Conservation (phyloP, 768 basidiomycete species). For the Guyanaporus albipodus region DNA sequence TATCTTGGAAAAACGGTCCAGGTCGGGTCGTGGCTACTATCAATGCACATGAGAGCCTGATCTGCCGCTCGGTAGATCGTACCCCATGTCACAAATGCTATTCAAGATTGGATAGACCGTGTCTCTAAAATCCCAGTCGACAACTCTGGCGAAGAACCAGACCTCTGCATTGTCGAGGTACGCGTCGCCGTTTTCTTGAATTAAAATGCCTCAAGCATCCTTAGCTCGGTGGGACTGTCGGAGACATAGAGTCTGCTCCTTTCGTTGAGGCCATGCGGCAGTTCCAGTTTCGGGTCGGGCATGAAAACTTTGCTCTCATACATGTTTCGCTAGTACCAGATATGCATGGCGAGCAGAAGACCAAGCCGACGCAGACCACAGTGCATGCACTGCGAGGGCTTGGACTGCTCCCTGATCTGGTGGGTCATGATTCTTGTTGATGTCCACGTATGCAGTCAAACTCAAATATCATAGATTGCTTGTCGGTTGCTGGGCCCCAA, state of each 20-base stretch:
- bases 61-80: slow-evolving; percentile 57
- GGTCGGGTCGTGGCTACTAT: slow-evolving; percentile 38
- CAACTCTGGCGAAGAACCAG: slow-evolving; percentile 87
- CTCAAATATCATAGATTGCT: slow-evolving; percentile 61
- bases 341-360: slow-evolving; percentile 98
- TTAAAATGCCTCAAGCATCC: slow-evolving; percentile 1
- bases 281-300: slow-evolving; percentile 97
- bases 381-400: slow-evolving; percentile 91
- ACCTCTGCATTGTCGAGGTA: slow-evolving; percentile 97
- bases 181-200: slow-evolving; percentile 13
- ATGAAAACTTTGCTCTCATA: slow-evolving; percentile 94
- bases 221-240: slow-evolving; percentile 97
- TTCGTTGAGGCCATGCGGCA: slow-evolving; percentile 99
- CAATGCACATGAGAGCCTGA: slow-evolving; percentile 5
- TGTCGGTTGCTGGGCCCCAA: slow-evolving; percentile 81
- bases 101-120: slow-evolving; percentile 98
- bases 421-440: slow-evolving; percentile 34
- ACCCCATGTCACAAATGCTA: slow-evolving; percentile 93
- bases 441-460: not conserved
- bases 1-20: slow-evolving; percentile 98
- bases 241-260: slow-evolving; percentile 97
- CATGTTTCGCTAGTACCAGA: slow-evolving; percentile 98
- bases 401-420: slow-evolving; percentile 89
- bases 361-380: slow-evolving; percentile 97
- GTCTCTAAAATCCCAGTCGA: slow-evolving; percentile 94